Evolutionary conservation across 139 green algal species (phyloP), one percentile per base, ranked within the genome.

Genomic region (Chlorella vulgaris): DNA sequence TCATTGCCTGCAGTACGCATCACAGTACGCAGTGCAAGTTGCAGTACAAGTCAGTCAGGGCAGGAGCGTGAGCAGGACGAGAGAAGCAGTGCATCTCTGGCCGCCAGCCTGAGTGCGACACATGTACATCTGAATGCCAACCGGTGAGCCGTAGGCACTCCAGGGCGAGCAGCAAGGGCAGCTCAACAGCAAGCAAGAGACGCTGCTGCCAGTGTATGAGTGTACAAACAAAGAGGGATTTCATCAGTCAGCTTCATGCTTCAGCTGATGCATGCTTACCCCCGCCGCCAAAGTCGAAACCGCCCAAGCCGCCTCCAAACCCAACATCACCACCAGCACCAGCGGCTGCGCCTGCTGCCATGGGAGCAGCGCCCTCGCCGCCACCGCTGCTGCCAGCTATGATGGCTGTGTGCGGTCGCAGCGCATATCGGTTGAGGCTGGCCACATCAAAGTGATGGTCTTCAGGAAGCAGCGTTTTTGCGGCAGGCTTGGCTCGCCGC

Each of bases 391-490:
- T 21, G 33, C 26, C 35, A 8, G 65, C 50, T 8, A 71, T 35
- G 40, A 77, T 31, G 10, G 51, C 42, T 62, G 29, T 84, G 43
- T 70, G 69, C 18, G 84, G 84, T 28, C 79, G 70, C 47, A 88
- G 79, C n/a, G 79, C 78, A 35, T 85, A 88, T 8, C 79, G 69
- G 31, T 51, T 66, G 3, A 88, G 63, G n/a, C 42, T 68, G 35
- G 81, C 81, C 40, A 69, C 87, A 78, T 94, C 62, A 76, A 93
- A 97, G 77, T 95, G 91, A 21, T 89, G 67, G 83, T 96, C 91
- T 55, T 93, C 78, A 0, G 93, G 93, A 66, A 97, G 88, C 68
- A 97, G 83, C 24, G 89, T 96, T 69, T 83, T 76, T 42, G 68
- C 81, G 33, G 61, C n/a, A 7, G 36, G 22, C 69, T 85, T 81